These are phyloP conservation scores for Nothophaeocryptopus gaeumannii DNA, from an alignment of 2,329 filamentous ascomycete genomes.

Conservation along the genomic window DNA sequence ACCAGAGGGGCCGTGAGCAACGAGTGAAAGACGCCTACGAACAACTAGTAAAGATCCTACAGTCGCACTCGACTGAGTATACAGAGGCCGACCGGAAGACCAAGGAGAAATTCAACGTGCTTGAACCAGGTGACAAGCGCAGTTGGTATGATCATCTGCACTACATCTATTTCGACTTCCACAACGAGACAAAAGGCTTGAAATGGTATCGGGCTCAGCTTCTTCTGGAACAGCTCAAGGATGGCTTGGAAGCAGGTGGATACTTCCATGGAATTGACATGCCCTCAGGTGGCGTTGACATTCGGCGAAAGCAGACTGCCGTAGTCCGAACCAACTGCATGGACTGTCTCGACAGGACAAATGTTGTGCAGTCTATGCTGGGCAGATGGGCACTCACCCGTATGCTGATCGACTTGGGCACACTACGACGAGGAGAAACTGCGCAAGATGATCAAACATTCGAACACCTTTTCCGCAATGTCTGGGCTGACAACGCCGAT, in stretches of 20 bases:
- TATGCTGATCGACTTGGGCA: conserved; percentile 79
- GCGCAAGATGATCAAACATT: conserved; percentile 80
- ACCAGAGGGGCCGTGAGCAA: conserved; percentile 88
- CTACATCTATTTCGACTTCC: conserved; percentile 98
- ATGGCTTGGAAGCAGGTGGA: conserved; percentile 72
- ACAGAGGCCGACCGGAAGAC: conserved; percentile 62
- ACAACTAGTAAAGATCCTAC: conserved; percentile 74
- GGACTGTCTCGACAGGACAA: conserved; percentile 97
- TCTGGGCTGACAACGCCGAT: conserved; percentile 98
- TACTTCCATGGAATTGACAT: conserved; percentile 93
- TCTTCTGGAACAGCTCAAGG: conserved; percentile 75
- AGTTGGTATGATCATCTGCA: conserved; percentile 79
- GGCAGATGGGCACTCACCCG: conserved; percentile 84
- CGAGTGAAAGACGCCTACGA: conserved; percentile 92
- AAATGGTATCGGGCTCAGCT: conserved; percentile 89
- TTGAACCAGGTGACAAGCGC: conserved; percentile 61
- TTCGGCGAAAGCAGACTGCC: conserved; percentile 76
- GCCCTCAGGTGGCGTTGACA: conserved; percentile 75
- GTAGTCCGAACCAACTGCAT: conserved; percentile 98
- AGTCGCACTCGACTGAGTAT: conserved; percentile 65
- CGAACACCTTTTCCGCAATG: conserved; percentile 88
- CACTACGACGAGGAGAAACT: conserved; percentile 71
- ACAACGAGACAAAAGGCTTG: conserved; percentile 93
- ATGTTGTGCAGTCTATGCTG: conserved; percentile 96
- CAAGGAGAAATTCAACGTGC: conserved; percentile 75